These are phyloP conservation scores for Xeromyces bisporus DNA, from an alignment of 495 filamentous ascomycete species.

Conservation along the genomic window DNA sequence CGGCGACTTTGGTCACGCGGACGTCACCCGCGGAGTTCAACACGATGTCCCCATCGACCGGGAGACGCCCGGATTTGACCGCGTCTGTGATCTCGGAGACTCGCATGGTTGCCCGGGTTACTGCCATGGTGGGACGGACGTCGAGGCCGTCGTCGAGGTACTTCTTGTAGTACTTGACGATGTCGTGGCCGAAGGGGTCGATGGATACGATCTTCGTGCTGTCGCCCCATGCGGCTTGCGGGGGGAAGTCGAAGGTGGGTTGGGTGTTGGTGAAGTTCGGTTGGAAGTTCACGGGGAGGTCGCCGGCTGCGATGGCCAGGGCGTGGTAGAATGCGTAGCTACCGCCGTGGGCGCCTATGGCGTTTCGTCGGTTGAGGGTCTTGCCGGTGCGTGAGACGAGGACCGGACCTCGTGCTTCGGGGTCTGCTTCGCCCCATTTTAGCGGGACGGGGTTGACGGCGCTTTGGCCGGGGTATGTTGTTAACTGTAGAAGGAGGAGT, in stretches of 20 bases:
- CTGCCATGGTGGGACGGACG: constrained; percentile 84
- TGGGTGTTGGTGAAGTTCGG: constrained; percentile 92
- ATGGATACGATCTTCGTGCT: constrained; percentile 93
- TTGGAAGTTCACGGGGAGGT: constrained; percentile 68
- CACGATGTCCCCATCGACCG: constrained; percentile 83
- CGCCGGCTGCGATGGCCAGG: constrained; percentile 77
- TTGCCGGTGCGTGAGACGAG: constrained; percentile 62
- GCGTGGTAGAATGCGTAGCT: constrained; percentile 98
- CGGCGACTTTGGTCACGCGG: constrained; percentile 90
- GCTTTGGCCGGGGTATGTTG: constrained; percentile 85
- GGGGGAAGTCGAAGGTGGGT: constrained; percentile 73
- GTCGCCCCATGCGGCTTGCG: constrained; percentile 79
- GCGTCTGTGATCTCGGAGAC: constrained; percentile 83
- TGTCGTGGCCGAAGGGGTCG: constrained; percentile 83
- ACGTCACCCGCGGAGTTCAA: constrained; percentile 70
- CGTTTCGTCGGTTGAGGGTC: constrained; percentile 76
- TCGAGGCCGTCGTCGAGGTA: constrained; percentile 57
- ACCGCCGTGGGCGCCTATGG: constrained; percentile 78
- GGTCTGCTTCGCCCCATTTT: constrained; percentile 72
- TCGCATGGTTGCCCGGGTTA: constrained; percentile 95
- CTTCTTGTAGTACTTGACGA: constrained; percentile 24
- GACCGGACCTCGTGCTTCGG: constrained; percentile 65
- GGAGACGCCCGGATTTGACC: constrained; percentile 57
- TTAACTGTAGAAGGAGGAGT: constrained; percentile 30
- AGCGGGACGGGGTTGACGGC: constrained; percentile 82